Conservation (phyloP, 2,329 filamentous ascomycete species). For the Lasiodiplodia hormozganensis region DNA sequence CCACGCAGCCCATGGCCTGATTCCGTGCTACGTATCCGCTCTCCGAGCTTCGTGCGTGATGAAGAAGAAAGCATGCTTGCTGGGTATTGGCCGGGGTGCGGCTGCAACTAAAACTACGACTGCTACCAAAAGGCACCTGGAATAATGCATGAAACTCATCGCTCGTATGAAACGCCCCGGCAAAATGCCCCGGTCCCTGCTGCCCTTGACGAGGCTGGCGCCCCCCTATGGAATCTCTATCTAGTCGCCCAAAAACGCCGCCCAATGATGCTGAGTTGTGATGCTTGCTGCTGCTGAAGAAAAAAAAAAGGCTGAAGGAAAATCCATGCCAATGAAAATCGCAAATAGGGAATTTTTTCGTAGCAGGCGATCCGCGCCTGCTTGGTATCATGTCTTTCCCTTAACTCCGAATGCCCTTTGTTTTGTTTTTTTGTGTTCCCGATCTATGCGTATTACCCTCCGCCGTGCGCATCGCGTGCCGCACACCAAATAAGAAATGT, state of each 20-base stretch:
- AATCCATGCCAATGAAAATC: slow-evolving; percentile 21
- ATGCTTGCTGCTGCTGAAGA: slow-evolving; percentile 15
- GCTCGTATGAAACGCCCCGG: slow-evolving; percentile 26
- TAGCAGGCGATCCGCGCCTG: slow-evolving; percentile 27
- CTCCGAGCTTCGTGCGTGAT: slow-evolving; percentile 12
- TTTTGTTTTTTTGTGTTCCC: slow-evolving; percentile 22
- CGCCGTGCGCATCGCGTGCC: slow-evolving; percentile 7
- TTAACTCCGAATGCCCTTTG: slow-evolving; percentile 24
- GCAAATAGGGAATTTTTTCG: slow-evolving; percentile 26
- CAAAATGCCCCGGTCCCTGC: slow-evolving; percentile 5
- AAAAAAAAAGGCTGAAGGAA: slow-evolving; percentile 3
- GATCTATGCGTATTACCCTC: slow-evolving; percentile 24
- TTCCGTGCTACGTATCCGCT: neutral
- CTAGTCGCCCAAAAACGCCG: slow-evolving; percentile 31
- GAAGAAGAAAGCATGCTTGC: slow-evolving; percentile 18
- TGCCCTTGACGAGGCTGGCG: slow-evolving; percentile 8
- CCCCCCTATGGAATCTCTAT: slow-evolving; percentile 28
- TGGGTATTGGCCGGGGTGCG: slow-evolving; percentile 20
- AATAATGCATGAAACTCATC: slow-evolving; percentile 26
- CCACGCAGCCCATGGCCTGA: slow-evolving; percentile 12
- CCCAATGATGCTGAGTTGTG: slow-evolving; percentile 30
- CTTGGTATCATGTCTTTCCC: slow-evolving; percentile 30
- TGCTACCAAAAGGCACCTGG: slow-evolving; percentile 7
- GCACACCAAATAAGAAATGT: slow-evolving; percentile 19
- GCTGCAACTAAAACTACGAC: slow-evolving; percentile 26